Evolutionary conservation across 1,284 basidiomycete species (phyloP), one percentile per base, ranked within the genome.

Genomic region (Trichosporon inkin): DNA sequence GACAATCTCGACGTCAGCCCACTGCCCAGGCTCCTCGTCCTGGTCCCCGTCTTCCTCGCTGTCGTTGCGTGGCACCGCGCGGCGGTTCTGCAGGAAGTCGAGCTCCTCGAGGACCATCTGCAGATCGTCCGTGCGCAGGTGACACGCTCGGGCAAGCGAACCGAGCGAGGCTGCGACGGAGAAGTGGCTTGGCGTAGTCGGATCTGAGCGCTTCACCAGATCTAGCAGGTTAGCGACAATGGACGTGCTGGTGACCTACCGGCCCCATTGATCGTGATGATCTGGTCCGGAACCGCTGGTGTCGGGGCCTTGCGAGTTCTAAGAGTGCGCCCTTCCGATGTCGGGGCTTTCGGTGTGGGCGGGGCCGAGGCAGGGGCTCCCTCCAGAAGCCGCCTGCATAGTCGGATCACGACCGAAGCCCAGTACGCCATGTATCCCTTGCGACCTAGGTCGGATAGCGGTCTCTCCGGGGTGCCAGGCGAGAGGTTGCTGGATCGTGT

Each of bases 351-450:
- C 7, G 47, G 51, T 4, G 47, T 20, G 1, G 54, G 22, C 2
- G 41, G 44, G 6, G 53, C 24, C 10, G 53, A 16, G 13, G 55
- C 7, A 11, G 39, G 39, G 3, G 53, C 61, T 1, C 58, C 61
- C 1, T 56, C 59, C 24, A 78, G 74, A 8, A 79, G 82, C 35
- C 70, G 84, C 82, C 86, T 81, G 70, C 96, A 86, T 76, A 92
- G 90, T 28, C 92, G 85, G 17, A 97, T 79, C 49, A 97, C 81
- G 0, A 88, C 88, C 1, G 89, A 84, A 1, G 89, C 85, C 95
- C 96, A 99, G 75, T 88, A 96, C 4, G 91, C 85, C 35, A 94
- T 84, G 78, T 98, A 99, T 60, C 91, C 90, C 61, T 89, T 85
- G 14, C 94, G 81, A 3, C 96, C 95, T 11, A 98, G 84, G 66